Evolutionary conservation across 495 filamentous ascomycete genomes (phyloP).

Genomic region (Neurospora terricola): DNA sequence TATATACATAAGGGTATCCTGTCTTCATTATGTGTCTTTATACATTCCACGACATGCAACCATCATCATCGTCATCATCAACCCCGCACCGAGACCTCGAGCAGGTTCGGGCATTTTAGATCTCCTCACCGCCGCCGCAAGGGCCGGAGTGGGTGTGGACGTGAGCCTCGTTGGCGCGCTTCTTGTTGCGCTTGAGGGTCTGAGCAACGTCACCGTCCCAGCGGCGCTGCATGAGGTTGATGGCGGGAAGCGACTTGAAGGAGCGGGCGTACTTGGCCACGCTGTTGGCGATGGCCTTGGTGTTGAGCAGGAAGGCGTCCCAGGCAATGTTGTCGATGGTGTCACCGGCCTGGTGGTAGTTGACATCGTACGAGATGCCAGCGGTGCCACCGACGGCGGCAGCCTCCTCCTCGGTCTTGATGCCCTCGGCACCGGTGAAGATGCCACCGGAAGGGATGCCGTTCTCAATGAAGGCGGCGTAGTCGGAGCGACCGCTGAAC

Average conservation of each 20-base stretch:
- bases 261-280: constrained; percentile 52
- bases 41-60: not conserved
- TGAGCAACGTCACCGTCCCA: constrained; percentile 10
- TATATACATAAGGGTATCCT: not conserved
- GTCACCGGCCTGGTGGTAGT: constrained; percentile 55
- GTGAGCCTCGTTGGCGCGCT: not conserved
- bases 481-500: constrained; percentile 60
- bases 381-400: constrained; percentile 49
- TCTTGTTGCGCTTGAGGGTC: constrained; percentile 4
- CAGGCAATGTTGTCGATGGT: constrained; percentile 48
- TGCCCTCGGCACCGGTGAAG: constrained; percentile 58
- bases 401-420: constrained; percentile 53
- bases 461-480: constrained; percentile 54
- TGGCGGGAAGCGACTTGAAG: constrained; percentile 25
- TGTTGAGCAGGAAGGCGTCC: constrained; percentile 50
- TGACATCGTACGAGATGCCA: constrained; percentile 47
- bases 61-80: not conserved
- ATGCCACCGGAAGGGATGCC: constrained; percentile 57
- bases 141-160: constrained; percentile 4
- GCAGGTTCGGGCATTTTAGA: not conserved
- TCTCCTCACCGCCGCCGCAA: constrained; percentile 9
- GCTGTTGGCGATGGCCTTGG: constrained; percentile 50
- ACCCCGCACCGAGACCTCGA: not conserved
- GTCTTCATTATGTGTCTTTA: not conserved
- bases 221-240: constrained; percentile 2